Percentiles rank a stretch among this genome's conserved stretches.
phyloP scores from a whole-genome alignment of 2,329 filamentous ascomycete species.

The Pseudomassariella vexata region DNA sequence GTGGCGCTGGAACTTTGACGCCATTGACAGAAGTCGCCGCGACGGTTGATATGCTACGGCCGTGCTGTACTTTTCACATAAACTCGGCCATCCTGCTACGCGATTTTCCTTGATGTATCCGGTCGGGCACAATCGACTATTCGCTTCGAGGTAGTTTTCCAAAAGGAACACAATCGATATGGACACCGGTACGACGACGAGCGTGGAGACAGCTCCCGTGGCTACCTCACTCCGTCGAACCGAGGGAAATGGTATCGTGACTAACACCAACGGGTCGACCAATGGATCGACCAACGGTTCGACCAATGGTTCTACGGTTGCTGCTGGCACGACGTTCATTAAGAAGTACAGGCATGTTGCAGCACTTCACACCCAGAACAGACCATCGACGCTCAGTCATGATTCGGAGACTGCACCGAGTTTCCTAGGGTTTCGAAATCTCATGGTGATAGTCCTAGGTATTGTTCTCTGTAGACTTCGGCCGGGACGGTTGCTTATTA shows the following conservation, averaged over 20 bases:
- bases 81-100: neutral
- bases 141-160: conserved; percentile 6
- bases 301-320: too few relatives aligned
- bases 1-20: neutral
- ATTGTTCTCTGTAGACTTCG: conserved; percentile 22
- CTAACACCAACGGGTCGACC: neutral
- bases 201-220: conserved; percentile 21
- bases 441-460: conserved; percentile 92
- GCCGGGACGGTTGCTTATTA: conserved; percentile 3
- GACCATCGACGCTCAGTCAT: conserved; percentile 78
- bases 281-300: conserved; percentile 4
- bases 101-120: conserved; percentile 3
- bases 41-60: too few relatives aligned
- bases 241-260: too few relatives aligned
- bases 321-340: conserved; percentile 26
- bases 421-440: conserved; percentile 89
- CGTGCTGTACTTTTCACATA: too few relatives aligned
- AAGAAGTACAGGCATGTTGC: conserved; percentile 88
- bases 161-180: conserved; percentile 18
- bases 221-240: conserved; percentile 16
- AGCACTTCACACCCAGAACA: conserved; percentile 68
- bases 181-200: conserved; percentile 35
- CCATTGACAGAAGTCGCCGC: neutral
- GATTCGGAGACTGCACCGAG: conserved; percentile 71
- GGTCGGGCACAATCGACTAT: neutral